Evolutionary conservation across 2,329 filamentous ascomycete species (phyloP).

Genomic region (Colletotrichum lentis): DNA sequence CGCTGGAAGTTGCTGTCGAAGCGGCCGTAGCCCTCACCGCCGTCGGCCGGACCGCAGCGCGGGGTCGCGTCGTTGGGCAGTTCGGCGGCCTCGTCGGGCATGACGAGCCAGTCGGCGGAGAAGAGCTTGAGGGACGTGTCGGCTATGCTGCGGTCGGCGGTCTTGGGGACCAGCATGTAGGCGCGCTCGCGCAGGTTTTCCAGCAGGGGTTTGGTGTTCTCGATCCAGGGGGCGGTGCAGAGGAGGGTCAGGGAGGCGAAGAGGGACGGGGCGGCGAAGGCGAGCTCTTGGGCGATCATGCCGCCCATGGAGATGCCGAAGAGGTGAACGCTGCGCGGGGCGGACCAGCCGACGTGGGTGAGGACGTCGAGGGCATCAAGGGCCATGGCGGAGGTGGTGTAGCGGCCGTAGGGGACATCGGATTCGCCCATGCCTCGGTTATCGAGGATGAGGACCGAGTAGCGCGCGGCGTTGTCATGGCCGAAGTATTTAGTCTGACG

Average conservation of each 20-base stretch:
- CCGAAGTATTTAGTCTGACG: constrained; percentile 84
- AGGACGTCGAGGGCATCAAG: constrained; percentile 76
- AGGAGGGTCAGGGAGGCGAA: constrained; percentile 66
- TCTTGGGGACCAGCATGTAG: constrained; percentile 72
- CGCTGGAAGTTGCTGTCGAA: constrained; percentile 84
- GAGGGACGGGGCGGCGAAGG: constrained; percentile 59
- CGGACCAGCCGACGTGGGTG: constrained; percentile 74
- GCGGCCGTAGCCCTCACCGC: constrained; percentile 51
- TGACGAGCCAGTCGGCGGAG: constrained; percentile 66
- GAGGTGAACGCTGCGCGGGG: constrained; percentile 65
- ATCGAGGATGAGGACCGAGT: constrained; percentile 80
- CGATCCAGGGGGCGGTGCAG: constrained; percentile 68
- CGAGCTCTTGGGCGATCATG: constrained; percentile 90
- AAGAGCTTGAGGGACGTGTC: constrained; percentile 75
- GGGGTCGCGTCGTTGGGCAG: constrained; percentile 58
- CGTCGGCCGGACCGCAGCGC: constrained; percentile 46
- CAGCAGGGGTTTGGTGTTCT: constrained; percentile 68
- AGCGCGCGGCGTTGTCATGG: constrained; percentile 71
- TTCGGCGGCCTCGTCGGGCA: constrained; percentile 63
- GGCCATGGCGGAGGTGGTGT: constrained; percentile 87
- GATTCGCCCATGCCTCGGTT: constrained; percentile 86
- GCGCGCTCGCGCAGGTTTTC: constrained; percentile 70
- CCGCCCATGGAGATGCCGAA: constrained; percentile 86
- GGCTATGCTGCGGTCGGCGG: constrained; percentile 70
- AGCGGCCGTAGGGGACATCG: constrained; percentile 78